phyloP scores from a whole-genome alignment of 305 asterid genomes.

The Ruellia speciosa region DNA sequence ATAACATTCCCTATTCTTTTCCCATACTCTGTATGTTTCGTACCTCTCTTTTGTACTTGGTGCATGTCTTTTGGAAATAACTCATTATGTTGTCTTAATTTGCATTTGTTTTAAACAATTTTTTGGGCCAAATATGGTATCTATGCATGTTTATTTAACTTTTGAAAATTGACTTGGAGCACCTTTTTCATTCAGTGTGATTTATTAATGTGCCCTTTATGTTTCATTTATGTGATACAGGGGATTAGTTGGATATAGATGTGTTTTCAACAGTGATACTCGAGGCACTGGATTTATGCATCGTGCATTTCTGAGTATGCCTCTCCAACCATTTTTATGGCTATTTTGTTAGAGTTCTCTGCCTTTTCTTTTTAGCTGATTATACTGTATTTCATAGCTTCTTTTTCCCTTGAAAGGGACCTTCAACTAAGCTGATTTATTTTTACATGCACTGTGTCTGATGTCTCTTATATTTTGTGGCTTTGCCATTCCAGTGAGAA shows the following conservation, averaged over 20 bases:
- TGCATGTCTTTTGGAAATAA: neutral
- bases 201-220: neutral
- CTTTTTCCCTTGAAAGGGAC: neutral
- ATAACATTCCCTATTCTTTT: conserved; percentile 23
- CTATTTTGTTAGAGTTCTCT: conserved; percentile 13
- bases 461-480: neutral
- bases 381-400: conserved; percentile 10
- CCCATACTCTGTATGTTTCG: neutral
- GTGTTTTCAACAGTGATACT: conserved; percentile 92
- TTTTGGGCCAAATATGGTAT: neutral
- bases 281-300: conserved; percentile 99
- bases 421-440: neutral
- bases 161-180: no score
- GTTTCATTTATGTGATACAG: conserved; percentile 27
- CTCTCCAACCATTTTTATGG: conserved; percentile 16
- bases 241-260: conserved; percentile 96
- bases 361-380: conserved; percentile 10
- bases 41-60: neutral
- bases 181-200: no score
- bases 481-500: no score
- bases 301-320: conserved; percentile 89
- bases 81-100: no score
- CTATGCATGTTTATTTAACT: neutral
- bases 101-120: no score
- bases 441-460: neutral